Percentiles rank a stretch among this genome's conserved stretches.
Evolutionary conservation across 1,284 basidiomycete genomes (phyloP).

Genomic region (Tilletiopsis washingtonensis): DNA sequence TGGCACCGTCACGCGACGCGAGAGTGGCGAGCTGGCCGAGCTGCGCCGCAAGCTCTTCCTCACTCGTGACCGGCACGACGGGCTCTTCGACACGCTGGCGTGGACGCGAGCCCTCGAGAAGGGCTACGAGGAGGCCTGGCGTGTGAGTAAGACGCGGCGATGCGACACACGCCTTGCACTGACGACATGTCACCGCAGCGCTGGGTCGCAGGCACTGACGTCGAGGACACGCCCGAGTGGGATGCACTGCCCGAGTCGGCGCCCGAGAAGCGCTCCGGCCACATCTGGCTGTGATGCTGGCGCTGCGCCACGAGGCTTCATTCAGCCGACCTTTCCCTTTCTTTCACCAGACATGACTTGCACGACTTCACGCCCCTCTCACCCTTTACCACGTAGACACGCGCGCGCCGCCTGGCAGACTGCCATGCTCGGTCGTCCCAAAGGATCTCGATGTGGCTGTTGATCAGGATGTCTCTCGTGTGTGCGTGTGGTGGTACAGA

Average conservation of each 20-base stretch:
- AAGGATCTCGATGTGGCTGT: no score
- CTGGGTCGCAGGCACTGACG: constrained; percentile 56
- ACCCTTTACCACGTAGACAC: no score
- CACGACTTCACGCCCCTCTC: no score
- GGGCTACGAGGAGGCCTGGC: constrained; percentile 55
- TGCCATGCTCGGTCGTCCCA: no score
- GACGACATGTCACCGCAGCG: no score
- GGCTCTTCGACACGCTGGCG: constrained; percentile 55
- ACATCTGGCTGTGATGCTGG: constrained; percentile 2
- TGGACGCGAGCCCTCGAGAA: constrained; percentile 58
- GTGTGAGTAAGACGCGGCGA: no score
- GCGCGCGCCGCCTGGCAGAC: no score
- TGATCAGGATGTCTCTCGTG: no score
- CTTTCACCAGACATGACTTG: no score
- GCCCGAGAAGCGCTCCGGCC: constrained; percentile 3
- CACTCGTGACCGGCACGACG: constrained; percentile 51
- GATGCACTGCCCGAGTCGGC: constrained; percentile 5
- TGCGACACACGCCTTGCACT: no score
- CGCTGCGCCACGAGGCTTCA: not conserved
- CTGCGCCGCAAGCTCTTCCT: constrained; percentile 50
- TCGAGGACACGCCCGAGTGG: constrained; percentile 50
- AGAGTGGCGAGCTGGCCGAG: constrained; percentile 15
- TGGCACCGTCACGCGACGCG: constrained; percentile 18
- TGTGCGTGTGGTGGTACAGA: no score
- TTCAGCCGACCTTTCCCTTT: no score